Evolutionary conservation across 345 rosid genomes (phyloP).

Genomic region (Murraya paniculata): DNA sequence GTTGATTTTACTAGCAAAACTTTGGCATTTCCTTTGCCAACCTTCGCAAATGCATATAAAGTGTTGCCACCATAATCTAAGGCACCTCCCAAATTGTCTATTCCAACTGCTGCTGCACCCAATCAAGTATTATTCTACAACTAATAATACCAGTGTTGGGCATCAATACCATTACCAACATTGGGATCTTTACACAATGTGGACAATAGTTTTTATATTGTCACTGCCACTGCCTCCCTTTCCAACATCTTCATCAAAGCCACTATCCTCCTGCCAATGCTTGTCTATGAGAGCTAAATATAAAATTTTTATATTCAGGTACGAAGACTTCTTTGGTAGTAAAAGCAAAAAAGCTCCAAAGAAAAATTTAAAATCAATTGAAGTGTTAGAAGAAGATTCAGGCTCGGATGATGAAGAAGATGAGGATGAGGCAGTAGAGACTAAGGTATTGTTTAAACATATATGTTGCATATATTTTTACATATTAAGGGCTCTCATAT

Average conservation of each 20-base stretch:
- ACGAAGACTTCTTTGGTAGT: slow-evolving; percentile 74
- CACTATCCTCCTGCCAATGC: not conserved
- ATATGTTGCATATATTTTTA: not conserved
- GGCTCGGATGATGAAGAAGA: slow-evolving; percentile 36
- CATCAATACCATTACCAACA: not conserved
- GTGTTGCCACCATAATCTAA: not conserved
- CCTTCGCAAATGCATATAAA: not conserved
- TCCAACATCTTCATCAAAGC: not conserved
- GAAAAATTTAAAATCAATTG: slow-evolving; percentile 27
- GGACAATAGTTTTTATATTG: not conserved
- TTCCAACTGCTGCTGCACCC: not conserved
- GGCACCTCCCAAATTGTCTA: not conserved
- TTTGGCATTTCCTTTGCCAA: not conserved
- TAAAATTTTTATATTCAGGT: slow-evolving; percentile 37
- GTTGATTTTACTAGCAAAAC: not conserved
- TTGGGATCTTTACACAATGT: not conserved
- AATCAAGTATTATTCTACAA: not conserved
- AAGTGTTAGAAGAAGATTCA: slow-evolving; percentile 38
- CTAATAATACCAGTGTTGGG: not conserved
- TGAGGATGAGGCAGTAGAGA: slow-evolving; percentile 18
- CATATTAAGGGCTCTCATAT: not conserved
- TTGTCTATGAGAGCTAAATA: not conserved
- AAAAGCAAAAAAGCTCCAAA: slow-evolving; percentile 41
- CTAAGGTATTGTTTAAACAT: slow-evolving; percentile 30
- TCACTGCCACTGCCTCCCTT: not conserved